Percentiles rank a stretch among this genome's conserved stretches.
These are phyloP conservation scores for Sporothrix globosa DNA, from an alignment of 2,329 filamentous ascomycete species.

Conservation along the genomic window DNA sequence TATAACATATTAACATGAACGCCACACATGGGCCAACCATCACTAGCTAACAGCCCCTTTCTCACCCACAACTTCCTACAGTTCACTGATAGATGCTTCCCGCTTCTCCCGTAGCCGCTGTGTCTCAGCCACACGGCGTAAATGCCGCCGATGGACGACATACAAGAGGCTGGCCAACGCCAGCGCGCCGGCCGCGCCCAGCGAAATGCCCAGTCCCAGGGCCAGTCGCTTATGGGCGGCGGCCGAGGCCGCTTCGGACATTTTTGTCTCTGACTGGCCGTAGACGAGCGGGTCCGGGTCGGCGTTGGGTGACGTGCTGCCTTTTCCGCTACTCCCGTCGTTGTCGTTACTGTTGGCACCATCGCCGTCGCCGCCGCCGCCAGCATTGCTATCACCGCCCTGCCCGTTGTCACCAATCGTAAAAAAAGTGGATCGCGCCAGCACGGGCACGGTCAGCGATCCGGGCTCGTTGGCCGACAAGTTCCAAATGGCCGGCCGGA, in stretches of 20 bases:
- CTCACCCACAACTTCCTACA: not conserved
- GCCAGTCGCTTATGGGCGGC: constrained; percentile 33
- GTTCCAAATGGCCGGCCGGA: constrained; percentile 35
- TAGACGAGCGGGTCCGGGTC: not conserved
- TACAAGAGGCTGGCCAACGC: constrained; percentile 35
- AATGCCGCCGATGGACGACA: constrained; percentile 36
- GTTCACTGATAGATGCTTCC: not conserved
- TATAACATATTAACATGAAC: too few relatives aligned
- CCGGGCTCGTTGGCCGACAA: constrained; percentile 31
- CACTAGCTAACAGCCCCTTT: too few relatives aligned
- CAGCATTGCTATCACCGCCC: too few relatives aligned
- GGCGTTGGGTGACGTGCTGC: not conserved
- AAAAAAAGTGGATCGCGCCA: constrained; percentile 40
- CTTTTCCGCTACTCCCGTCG: not conserved
- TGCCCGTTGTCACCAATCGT: not conserved
- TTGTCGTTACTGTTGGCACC: too few relatives aligned
- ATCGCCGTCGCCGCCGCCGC: not conserved
- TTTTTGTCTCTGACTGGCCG: not conserved
- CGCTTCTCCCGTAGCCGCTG: constrained; percentile 3
- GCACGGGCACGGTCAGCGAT: constrained; percentile 29
- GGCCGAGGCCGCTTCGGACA: not conserved
- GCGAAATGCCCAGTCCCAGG: constrained; percentile 39
- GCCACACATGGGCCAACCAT: not conserved
- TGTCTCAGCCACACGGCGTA: constrained; percentile 28
- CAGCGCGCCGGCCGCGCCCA: constrained; percentile 37